Evolutionary conservation across 306 rosid species (phyloP), one percentile per base, ranked within the genome.

Genomic region (Styphnolobium japonicum): DNA sequence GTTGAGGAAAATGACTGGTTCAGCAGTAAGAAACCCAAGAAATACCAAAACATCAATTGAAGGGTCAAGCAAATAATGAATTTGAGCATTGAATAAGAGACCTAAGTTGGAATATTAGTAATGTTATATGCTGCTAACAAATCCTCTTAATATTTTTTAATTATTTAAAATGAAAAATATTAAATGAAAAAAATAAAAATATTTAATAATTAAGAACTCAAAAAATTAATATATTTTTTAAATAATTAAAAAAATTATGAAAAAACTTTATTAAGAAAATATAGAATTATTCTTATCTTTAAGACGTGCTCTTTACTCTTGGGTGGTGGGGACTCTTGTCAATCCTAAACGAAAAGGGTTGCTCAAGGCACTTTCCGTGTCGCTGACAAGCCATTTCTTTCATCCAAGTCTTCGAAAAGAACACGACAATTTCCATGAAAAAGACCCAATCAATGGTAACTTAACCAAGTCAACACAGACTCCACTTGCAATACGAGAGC

Each of bases 291-390:
- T n/a, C n/a, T n/a, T n/a, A 12, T 51, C 18, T 4, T 8, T 2
- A 36, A 53, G 46, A 58, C 70, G 67, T 46, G 71, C 0, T 43
- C 76, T 57, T 9, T 40, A 23, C 55, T 10, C 6, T 21, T 1
- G 16, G 25, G 62, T 73, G 76, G 71, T 66, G 80, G 85, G 80
- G 84, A 74, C 71, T 3, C 34, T 10, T 27, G 18, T 39, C 22
- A 51, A 29, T 73, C 7, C 40, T 52, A 63, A 31, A 67, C 11
- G 58, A 56, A 16, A 67, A 46, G 45, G 45, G 18, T 56, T 15
- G 49, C 55, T 75, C 48, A 18, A 55, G 55, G 69, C 61, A 51
- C 56, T 51, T 62, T 31, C 61, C 49, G 27, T 39, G 40, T 34
- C 14, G 1, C 37, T 14, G 53, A 4, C 63, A 52, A 46, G 22